These are phyloP conservation scores for Penicillium verrucosum DNA, from an alignment of 2,329 filamentous ascomycete genomes.

Conservation along the genomic window DNA sequence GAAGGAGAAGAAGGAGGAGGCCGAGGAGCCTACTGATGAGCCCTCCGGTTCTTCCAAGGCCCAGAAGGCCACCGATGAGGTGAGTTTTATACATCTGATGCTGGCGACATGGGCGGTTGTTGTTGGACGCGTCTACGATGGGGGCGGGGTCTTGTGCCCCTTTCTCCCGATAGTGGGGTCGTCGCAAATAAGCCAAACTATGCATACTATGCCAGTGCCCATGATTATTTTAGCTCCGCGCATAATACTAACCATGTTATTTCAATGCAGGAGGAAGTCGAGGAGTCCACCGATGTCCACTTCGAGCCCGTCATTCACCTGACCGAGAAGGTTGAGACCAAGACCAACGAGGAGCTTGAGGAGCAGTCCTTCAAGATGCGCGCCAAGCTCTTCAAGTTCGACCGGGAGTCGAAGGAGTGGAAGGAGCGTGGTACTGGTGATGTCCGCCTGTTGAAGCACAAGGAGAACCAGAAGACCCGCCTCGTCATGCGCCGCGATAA, in stretches of 20 bases:
- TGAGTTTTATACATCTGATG: conserved; percentile 43
- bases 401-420: conserved; percentile 89
- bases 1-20: conserved; percentile 89
- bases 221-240: neutral
- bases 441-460: conserved; percentile 95
- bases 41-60: conserved; percentile 86
- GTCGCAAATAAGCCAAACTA: neutral
- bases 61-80: conserved; percentile 60
- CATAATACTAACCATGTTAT: conserved; percentile 3
- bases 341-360: conserved; percentile 98
- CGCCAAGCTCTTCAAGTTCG: conserved; percentile 98
- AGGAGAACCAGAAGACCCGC: conserved; percentile 95
- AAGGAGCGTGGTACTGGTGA: conserved; percentile 98
- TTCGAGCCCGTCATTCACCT: conserved; percentile 96
- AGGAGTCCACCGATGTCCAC: conserved; percentile 88
- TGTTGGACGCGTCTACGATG: neutral
- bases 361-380: conserved; percentile 99
- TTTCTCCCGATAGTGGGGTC: conserved; percentile 17
- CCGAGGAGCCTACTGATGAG: conserved; percentile 73
- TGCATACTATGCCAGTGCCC: neutral
- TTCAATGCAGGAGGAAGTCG: conserved; percentile 61
- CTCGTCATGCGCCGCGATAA: conserved; percentile 99
- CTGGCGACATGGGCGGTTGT: conserved; percentile 4
- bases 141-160: conserved; percentile 7
- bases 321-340: conserved; percentile 93